These are phyloP conservation scores for Wallacemonas sp. DNA, from an alignment of 208 protist genomes.

Conservation along the genomic window DNA sequence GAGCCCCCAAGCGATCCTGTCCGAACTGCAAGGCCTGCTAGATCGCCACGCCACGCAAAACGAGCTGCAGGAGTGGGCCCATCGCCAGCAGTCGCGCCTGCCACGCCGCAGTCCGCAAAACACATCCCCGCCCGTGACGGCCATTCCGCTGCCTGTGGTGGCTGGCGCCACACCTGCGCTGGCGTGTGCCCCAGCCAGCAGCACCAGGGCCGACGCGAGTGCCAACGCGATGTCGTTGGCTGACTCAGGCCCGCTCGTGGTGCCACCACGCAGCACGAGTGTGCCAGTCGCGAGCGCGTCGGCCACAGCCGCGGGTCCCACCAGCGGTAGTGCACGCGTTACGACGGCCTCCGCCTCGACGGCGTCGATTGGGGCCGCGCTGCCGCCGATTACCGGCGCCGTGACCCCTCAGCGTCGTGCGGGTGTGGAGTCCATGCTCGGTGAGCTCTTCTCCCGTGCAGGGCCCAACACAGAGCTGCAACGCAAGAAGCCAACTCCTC, in stretches of 20 bases:
- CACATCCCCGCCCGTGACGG: no score
- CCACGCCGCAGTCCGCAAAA: no score
- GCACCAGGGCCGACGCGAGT: background rate
- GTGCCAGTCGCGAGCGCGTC: no score
- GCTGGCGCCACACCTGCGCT: background rate
- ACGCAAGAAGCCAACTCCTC: background rate
- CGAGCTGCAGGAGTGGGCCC: conserved; percentile 23
- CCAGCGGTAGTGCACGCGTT: no score
- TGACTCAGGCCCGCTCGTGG: no score
- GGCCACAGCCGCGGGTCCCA: no score
- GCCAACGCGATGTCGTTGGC: no score
- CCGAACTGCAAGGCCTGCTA: conserved; percentile 19
- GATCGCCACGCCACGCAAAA: conserved; percentile 9
- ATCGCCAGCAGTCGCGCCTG: background rate
- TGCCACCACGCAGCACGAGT: no score
- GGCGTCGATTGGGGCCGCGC: no score
- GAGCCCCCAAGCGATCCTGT: conserved; percentile 9
- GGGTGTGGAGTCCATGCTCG: background rate
- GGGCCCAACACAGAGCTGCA: background rate
- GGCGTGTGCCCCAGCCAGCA: background rate
- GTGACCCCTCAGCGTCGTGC: background rate
- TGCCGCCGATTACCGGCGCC: background rate
- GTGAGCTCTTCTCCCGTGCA: background rate
- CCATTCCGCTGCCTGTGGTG: background rate
- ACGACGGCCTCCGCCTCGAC: no score